Percentiles rank a stretch among this genome's conserved stretches.
Conservation (phyloP, 345 rosid species). For the Citropsis articulata region DNA sequence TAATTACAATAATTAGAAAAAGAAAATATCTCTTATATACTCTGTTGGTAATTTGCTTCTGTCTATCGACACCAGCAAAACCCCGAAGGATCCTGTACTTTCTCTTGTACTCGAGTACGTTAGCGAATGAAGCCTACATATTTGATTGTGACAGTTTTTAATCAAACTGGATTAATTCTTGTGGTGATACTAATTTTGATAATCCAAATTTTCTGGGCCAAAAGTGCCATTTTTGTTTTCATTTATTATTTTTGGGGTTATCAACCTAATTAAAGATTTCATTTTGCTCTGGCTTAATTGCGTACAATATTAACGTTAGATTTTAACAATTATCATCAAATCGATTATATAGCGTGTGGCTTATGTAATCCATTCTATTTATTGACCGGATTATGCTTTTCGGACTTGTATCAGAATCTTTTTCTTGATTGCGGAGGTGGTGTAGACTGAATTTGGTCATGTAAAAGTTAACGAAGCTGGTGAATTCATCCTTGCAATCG, state of each 20-base stretch:
- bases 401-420: background rate
- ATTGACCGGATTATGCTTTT: background rate
- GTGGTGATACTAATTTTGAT: background rate
- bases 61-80: background rate
- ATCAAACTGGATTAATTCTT: background rate
- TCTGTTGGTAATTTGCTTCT: no score
- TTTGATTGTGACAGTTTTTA: background rate
- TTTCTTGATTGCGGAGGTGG: background rate
- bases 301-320: no score
- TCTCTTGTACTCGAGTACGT: background rate
- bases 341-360: background rate
- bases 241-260: no score
- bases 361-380: no score
- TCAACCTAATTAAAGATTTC: background rate
- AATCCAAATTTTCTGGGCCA: background rate
- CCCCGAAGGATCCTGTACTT: slow-evolving; percentile 1
- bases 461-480: no score
- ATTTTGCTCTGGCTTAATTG: background rate
- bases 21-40: background rate
- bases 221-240: no score
- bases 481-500: background rate
- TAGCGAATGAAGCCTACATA: background rate
- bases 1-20: background rate
- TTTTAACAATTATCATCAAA: no score
- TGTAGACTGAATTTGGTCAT: background rate